phyloP scores from a whole-genome alignment of 805 yeast species.

The Saccharomycopsis guyanensis region DNA sequence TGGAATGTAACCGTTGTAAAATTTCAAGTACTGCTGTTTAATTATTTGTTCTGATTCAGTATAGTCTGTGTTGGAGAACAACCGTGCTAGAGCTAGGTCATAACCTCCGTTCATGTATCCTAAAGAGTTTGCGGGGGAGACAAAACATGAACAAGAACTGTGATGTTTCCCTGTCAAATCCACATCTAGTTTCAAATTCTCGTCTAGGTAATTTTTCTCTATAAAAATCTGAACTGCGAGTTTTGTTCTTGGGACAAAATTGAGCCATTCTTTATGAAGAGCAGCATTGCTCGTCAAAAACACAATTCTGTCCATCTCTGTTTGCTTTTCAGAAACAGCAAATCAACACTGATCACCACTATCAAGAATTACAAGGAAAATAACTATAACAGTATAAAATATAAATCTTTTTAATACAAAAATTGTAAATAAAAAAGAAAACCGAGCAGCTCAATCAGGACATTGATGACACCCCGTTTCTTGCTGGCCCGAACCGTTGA shows the following conservation, averaged over 20 bases:
- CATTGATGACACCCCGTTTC: too few relatives aligned
- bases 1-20: conserved; percentile 15
- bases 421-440: too few relatives aligned
- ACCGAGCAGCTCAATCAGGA: too few relatives aligned
- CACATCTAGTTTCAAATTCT: background rate
- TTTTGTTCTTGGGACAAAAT: background rate
- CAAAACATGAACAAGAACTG: conserved; percentile 7
- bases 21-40: conserved; percentile 3
- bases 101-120: conserved; percentile 19
- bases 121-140: conserved; percentile 19
- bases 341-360: too few relatives aligned
- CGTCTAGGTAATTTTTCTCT: background rate
- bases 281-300: background rate
- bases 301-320: too few relatives aligned
- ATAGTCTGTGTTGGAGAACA: conserved; percentile 4
- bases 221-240: background rate
- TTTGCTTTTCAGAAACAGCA: too few relatives aligned
- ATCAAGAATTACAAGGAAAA: too few relatives aligned
- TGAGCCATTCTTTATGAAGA: background rate
- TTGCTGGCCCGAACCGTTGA: too few relatives aligned
- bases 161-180: too few relatives aligned
- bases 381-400: too few relatives aligned
- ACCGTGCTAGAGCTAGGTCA: conserved; percentile 12
- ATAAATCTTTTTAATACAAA: too few relatives aligned
- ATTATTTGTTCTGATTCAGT: conserved; percentile 3